These are phyloP conservation scores for Colletotrichum camelliae DNA, from an alignment of 2,329 filamentous ascomycete species.

Conservation along the genomic window DNA sequence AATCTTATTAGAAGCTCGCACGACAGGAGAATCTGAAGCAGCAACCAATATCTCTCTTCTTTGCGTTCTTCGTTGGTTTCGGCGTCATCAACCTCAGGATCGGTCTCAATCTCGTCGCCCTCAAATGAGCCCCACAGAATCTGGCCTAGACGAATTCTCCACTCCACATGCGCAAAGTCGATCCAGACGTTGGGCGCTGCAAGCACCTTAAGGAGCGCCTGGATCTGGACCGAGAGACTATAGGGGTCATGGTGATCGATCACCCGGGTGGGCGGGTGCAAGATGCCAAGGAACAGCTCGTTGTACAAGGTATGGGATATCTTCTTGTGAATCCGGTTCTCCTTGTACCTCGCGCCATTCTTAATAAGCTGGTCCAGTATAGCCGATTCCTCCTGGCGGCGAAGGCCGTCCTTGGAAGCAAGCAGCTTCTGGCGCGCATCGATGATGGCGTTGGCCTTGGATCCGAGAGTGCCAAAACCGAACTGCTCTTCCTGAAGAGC, in stretches of 20 bases:
- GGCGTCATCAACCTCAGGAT: conserved; percentile 55
- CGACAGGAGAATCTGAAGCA: conserved; percentile 69
- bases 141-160: conserved; percentile 76
- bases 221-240: conserved; percentile 73
- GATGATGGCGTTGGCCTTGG: conserved; percentile 58
- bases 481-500: conserved; percentile 67
- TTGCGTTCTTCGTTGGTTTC: conserved; percentile 55
- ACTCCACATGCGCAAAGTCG: conserved; percentile 77
- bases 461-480: conserved; percentile 61
- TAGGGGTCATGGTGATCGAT: conserved; percentile 64
- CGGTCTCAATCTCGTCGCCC: conserved; percentile 59
- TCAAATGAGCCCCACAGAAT: conserved; percentile 67
- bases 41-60: conserved; percentile 70
- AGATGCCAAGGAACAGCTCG: conserved; percentile 64
- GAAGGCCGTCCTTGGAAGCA: conserved; percentile 56
- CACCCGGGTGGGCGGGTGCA: conserved; percentile 61
- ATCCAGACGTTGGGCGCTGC: conserved; percentile 73
- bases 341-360: conserved; percentile 60
- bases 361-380: conserved; percentile 65
- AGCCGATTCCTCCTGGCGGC: conserved; percentile 60
- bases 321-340: conserved; percentile 55
- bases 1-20: conserved; percentile 70
- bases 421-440: conserved; percentile 65
- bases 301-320: conserved; percentile 59
- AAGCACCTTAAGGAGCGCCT: conserved; percentile 70